Conservation (phyloP, 2,329 filamentous ascomycete genomes). For the Trichothecium roseum region DNA sequence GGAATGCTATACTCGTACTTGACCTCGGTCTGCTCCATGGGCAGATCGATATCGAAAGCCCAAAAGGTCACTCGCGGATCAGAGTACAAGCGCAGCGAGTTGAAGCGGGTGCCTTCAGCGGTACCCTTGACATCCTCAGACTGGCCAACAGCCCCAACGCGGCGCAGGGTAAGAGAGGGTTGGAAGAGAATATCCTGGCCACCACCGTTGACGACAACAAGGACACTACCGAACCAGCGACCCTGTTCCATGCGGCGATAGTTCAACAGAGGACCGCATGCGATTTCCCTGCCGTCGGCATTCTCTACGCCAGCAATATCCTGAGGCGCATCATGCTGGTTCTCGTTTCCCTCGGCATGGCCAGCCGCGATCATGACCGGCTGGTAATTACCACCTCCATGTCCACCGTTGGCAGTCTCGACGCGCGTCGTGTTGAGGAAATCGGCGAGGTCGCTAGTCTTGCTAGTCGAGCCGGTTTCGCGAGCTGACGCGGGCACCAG, state of each 20-base stretch:
- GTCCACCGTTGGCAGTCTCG: constrained; percentile 24
- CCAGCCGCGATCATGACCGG: constrained; percentile 38
- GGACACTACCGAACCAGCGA: constrained; percentile 74
- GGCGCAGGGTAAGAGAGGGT: constrained; percentile 48
- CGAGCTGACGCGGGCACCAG: constrained; percentile 14
- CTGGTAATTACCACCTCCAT: constrained; percentile 26
- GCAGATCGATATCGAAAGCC: constrained; percentile 75
- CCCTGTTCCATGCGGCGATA: constrained; percentile 65
- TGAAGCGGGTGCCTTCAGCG: constrained; percentile 19
- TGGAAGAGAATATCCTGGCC: constrained; percentile 44
- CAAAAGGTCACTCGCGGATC: constrained; percentile 73
- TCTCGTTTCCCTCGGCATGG: constrained; percentile 18
- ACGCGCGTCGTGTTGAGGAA: constrained; percentile 45
- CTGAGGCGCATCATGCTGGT: constrained; percentile 13
- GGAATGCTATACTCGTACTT: constrained; percentile 72
- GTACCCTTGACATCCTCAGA: constrained; percentile 11
- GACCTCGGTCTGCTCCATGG: constrained; percentile 59
- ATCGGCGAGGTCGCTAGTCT: constrained; percentile 40
- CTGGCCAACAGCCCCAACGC: constrained; percentile 18
- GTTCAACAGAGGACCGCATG: constrained; percentile 67
- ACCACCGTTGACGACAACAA: constrained; percentile 70
- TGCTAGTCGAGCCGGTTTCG: constrained; percentile 22
- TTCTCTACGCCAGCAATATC: constrained; percentile 8
- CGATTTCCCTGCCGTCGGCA: constrained; percentile 46
- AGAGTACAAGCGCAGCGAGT: constrained; percentile 51